Evolutionary conservation across 2,329 filamentous ascomycete species (phyloP), one percentile per base, ranked within the genome.

Genomic region (Alternaria gaisen): DNA sequence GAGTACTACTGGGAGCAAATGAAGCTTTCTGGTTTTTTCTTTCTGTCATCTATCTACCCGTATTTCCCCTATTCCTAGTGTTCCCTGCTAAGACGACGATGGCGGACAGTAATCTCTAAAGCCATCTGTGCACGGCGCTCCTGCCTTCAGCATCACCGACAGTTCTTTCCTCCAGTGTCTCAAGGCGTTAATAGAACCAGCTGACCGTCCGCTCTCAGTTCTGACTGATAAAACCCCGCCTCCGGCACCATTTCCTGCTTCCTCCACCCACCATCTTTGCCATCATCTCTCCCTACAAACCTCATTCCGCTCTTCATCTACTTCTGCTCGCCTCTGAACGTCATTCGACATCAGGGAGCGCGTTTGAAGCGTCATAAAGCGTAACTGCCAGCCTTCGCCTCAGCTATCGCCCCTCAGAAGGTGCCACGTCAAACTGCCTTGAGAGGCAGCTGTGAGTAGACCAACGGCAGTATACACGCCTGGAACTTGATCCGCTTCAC

Each of bases 101-200:
- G 54, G 24, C 50, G 51, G 42, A 68, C 66, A 76, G 71, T 75
- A 75, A 75, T 75, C 68, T 66, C 63, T 68, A 67, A 63, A 69
- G 53, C 58, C 59, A 52, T 56, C 59, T 53, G 55, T 61, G 66
- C 62, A 60, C 56, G 62, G 63, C 55, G 69, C 61, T 65, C 64
- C 64, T 66, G 60, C 66, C 62, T 48, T 50, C 32, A 50, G 65
- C 46, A 58, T 55, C 60, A 54, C 53, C 68, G 53, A 65, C 58
- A 36, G 64, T 64, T 64, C 61, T 66, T 48, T 53, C 50, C 55
- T 52, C 40, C 56, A 53, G 47, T 53, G 30, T 41, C 38, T 56
- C 36, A 54, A 61, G 40, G 48, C 57, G 55, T 44, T 56, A 54
- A 43, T 57, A 54, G 54, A 63, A 53, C 62, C 68, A 70, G 54